A percentile compares a stretch with the other conserved stretches of the same genome.
These are phyloP conservation scores for Syncephalastrum monosporum DNA, from an alignment of 371 early-diverging fungal genomes.

Conservation along the genomic window DNA sequence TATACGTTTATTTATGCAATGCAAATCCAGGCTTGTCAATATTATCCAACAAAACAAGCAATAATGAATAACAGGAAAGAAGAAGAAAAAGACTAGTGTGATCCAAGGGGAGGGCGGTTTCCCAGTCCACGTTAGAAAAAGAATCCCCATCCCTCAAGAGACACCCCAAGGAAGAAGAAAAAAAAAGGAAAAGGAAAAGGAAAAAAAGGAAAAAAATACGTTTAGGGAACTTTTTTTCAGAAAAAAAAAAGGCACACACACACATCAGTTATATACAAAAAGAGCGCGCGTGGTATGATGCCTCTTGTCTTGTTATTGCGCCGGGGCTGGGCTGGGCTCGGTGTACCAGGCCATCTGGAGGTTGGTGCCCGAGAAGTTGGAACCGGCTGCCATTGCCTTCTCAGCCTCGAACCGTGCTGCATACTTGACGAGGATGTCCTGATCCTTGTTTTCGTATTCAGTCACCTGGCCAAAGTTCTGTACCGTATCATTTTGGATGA, in stretches of 20 bases:
- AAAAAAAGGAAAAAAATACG: no score
- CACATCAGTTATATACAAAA: conserved; percentile 1
- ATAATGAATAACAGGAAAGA: conserved; percentile 9
- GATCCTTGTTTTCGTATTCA: conserved; percentile 26
- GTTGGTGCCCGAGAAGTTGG: conserved; percentile 10
- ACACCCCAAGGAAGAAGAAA: no score
- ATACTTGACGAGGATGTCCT: conserved; percentile 30
- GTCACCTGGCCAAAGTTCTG: conserved; percentile 60
- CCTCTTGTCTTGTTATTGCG: conserved; percentile 2
- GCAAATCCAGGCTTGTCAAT: conserved; percentile 41
- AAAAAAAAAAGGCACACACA: no score
- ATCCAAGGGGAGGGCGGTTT: no score
- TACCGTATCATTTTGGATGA: not conserved
- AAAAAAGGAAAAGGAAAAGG: no score
- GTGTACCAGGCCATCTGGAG: conserved; percentile 20
- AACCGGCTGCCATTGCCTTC: conserved; percentile 26
- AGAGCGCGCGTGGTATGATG: not conserved
- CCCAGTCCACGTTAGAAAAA: no score
- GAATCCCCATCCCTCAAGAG: no score
- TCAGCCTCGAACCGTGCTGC: conserved; percentile 45
- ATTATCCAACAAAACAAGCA: conserved; percentile 52
- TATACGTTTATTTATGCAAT: not conserved
- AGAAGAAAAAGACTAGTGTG: no score
- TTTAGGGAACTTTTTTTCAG: no score
- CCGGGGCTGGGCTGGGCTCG: not conserved